These are phyloP conservation scores for Solanum stenotomum DNA, from an alignment of 257 asterid species.

Conservation along the genomic window DNA sequence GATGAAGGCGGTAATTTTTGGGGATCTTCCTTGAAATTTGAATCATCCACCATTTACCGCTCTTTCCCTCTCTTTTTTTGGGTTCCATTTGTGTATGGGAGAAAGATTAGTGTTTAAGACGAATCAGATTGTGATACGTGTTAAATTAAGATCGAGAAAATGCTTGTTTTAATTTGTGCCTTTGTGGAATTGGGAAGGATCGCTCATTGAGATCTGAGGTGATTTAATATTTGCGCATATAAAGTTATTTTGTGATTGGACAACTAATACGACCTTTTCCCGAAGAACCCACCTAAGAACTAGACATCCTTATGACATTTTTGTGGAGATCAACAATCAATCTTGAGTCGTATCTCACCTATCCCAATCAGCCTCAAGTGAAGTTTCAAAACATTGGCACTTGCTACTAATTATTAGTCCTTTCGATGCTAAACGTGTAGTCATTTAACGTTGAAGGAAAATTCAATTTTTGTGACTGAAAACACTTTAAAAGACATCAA, in stretches of 20 bases:
- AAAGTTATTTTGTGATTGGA: background rate
- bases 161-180: background rate
- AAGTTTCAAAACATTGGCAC: background rate
- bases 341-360: background rate
- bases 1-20: background rate
- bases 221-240: background rate
- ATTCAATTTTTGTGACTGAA: background rate
- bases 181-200: background rate
- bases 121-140: background rate
- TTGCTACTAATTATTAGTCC: background rate
- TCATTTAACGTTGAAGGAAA: background rate
- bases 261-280: background rate
- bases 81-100: background rate
- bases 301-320: background rate
- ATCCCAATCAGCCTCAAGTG: background rate
- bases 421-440: background rate
- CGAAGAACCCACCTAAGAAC: background rate
- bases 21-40: background rate
- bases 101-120: background rate
- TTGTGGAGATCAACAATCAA: background rate
- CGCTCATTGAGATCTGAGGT: background rate
- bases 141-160: background rate
- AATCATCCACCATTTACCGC: background rate
- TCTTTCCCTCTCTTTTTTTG: background rate
- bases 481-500: background rate